Evolutionary conservation across 106 monocot species (phyloP), one percentile per base, ranked within the genome.

Genomic region (Apostasia ramifera): DNA sequence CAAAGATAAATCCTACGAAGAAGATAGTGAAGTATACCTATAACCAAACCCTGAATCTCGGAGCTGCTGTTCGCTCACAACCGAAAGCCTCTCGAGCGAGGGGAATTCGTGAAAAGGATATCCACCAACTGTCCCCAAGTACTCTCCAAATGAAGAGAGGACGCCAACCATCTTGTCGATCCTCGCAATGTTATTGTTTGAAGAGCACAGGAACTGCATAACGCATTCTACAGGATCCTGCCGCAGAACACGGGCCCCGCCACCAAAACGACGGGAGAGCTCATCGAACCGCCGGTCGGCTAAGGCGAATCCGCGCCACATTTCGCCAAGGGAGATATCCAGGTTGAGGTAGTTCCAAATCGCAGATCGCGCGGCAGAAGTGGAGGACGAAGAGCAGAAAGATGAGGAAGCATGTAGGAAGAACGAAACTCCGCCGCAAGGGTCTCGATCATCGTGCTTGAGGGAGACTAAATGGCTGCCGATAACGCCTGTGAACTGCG

Each of bases 201-300:
- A 98, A 37, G 92, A 92, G 76, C 97, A 98, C 43, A 98, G 73
- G 74, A 98, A 98, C 76, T 98, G 92, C 66, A 98, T 80, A 47
- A 90, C 67, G 74, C 97, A 98, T 80, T 98, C 97, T 64, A 87
- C 84, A 37, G 97, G 97, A 51, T 98, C 92, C 81, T 98, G 97
- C 77, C 87, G 74, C 11, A 98, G 80, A 68, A 98, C 87, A 0
- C 92, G 84, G n/a, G 81, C 97, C 6, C 97, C 97, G 53, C 92
- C 97, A 2, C 49, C 79, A 50, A 85, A 70, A 53, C 66, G 41
- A 54, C 66, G 41, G 12, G 92, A 77, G 47, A 93, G 47, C 83
- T 87, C 90, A 6, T 82, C 86, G 67, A 98, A 98, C 67, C 80
- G 68, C 39, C 64, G 49, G 61, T 98, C 97, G 6, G 78, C 65